These are phyloP conservation scores for Pseudozyma thailandica DNA, from an alignment of 1,284 basidiomycete species.

Conservation along the genomic window DNA sequence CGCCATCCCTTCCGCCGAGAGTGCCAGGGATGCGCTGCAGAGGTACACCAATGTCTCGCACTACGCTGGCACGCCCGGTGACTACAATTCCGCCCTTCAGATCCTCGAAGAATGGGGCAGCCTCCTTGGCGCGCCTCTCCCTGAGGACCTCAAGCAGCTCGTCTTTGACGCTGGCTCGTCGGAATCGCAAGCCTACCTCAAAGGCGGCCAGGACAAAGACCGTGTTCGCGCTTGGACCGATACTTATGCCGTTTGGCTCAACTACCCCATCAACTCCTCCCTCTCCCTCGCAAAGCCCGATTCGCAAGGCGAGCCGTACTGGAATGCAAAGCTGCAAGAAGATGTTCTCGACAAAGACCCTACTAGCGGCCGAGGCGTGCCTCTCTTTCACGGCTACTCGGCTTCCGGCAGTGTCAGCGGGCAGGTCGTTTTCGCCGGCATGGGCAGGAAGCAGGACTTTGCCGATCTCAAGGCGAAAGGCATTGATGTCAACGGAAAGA, in stretches of 20 bases:
- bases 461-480: slow-evolving; percentile 71
- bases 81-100: slow-evolving; percentile 53
- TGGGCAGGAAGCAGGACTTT: slow-evolving; percentile 82
- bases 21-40: slow-evolving; percentile 47
- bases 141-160: slow-evolving; percentile 38
- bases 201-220: slow-evolving; percentile 16
- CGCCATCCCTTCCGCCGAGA: slow-evolving; percentile 37
- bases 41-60: slow-evolving; percentile 59
- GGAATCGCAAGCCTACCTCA: slow-evolving; percentile 50
- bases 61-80: slow-evolving; percentile 51
- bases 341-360: slow-evolving; percentile 70
- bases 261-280: slow-evolving; percentile 58
- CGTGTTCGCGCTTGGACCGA: slow-evolving; percentile 60
- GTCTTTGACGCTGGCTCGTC: slow-evolving; percentile 63
- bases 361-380: slow-evolving; percentile 69
- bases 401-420: slow-evolving; percentile 71
- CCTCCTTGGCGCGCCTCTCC: slow-evolving; percentile 49
- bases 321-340: slow-evolving; percentile 73
- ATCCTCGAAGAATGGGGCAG: slow-evolving; percentile 58
- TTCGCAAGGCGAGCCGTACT: slow-evolving; percentile 69
- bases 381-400: slow-evolving; percentile 69
- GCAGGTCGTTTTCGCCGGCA: slow-evolving; percentile 82
- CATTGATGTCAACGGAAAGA: slow-evolving; percentile 79
- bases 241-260: slow-evolving; percentile 65
- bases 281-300: slow-evolving; percentile 55